Evolutionary conservation across 352 stramenopile species (phyloP).

Genomic region (Phytophthora ohioensis): DNA sequence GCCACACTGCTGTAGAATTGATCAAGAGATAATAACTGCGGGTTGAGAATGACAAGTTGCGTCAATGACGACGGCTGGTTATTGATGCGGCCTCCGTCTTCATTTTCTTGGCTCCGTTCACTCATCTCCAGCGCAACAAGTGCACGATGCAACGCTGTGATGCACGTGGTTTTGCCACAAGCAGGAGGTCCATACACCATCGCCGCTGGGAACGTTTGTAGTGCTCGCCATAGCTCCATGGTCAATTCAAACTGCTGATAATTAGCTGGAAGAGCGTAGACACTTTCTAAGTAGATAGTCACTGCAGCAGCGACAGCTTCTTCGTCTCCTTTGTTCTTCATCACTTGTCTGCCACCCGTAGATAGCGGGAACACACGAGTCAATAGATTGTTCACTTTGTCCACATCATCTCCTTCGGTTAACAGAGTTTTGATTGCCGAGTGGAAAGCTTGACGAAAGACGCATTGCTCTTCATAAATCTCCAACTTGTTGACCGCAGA

Average conservation of each 20-base stretch:
- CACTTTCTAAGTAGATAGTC: slow-evolving; percentile 53
- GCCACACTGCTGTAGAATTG: slow-evolving; percentile 42
- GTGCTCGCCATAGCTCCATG: slow-evolving; percentile 50
- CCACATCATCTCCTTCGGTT: neutral
- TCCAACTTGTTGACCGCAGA: neutral
- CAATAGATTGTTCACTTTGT: slow-evolving; percentile 19
- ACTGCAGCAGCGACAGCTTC: slow-evolving; percentile 56
- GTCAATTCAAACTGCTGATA: slow-evolving; percentile 39
- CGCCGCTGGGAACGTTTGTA: slow-evolving; percentile 39
- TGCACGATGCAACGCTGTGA: slow-evolving; percentile 58
- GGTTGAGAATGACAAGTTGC: slow-evolving; percentile 48
- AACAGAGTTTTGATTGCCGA: slow-evolving; percentile 2
- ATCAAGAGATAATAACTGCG: slow-evolving; percentile 39
- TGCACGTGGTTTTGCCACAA: slow-evolving; percentile 59
- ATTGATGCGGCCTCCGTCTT: slow-evolving; percentile 7
- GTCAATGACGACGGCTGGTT: slow-evolving; percentile 9
- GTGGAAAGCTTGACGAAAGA: slow-evolving; percentile 33
- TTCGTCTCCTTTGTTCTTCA: slow-evolving; percentile 33
- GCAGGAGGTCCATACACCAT: slow-evolving; percentile 51
- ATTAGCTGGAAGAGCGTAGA: slow-evolving; percentile 13
- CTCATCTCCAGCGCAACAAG: slow-evolving; percentile 54
- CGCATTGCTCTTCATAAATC: slow-evolving; percentile 21
- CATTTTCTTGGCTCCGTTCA: slow-evolving; percentile 30
- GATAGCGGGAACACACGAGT: slow-evolving; percentile 39
- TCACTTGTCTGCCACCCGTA: slow-evolving; percentile 33